A percentile compares a stretch with the other conserved stretches of the same genome.
Evolutionary conservation across 257 asterid genomes (phyloP).

Genomic region (Euphrasia confusa): DNA sequence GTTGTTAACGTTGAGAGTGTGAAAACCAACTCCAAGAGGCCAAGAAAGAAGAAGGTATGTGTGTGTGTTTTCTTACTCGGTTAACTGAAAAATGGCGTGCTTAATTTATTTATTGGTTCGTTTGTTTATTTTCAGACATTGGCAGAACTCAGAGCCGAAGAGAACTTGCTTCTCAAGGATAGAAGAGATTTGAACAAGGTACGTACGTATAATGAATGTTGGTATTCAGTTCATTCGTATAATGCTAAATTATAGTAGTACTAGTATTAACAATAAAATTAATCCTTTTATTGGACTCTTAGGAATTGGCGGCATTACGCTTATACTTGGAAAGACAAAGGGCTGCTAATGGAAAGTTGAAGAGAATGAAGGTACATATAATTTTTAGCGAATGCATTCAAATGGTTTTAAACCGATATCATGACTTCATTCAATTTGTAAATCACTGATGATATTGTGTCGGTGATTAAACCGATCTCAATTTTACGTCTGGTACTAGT

Average conservation of each 20-base stretch:
- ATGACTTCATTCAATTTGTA: no score
- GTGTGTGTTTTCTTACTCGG: no score
- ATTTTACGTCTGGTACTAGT: no score
- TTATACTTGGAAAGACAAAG: constrained; percentile 46
- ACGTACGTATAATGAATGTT: neutral
- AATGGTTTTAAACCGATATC: no score
- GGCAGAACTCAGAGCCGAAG: constrained; percentile 56
- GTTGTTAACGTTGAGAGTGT: constrained; percentile 27
- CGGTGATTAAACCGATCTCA: no score
- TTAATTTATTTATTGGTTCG: neutral
- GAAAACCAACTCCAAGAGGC: constrained; percentile 39
- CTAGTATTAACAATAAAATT: no score
- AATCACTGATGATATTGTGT: no score
- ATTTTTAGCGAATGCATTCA: no score
- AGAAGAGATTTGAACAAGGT: constrained; percentile 59
- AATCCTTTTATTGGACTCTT: constrained; percentile 10
- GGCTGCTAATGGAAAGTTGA: constrained; percentile 44
- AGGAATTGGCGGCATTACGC: constrained; percentile 51
- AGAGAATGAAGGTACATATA: constrained; percentile 57
- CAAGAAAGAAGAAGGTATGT: constrained; percentile 59
- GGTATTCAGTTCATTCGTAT: no score
- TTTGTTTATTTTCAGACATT: constrained; percentile 37
- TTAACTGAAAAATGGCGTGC: no score
- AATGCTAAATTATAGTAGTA: no score
- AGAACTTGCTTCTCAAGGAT: constrained; percentile 41